phyloP scores from a whole-genome alignment of 352 stramenopile species.

The Globisporangium yorkense region DNA sequence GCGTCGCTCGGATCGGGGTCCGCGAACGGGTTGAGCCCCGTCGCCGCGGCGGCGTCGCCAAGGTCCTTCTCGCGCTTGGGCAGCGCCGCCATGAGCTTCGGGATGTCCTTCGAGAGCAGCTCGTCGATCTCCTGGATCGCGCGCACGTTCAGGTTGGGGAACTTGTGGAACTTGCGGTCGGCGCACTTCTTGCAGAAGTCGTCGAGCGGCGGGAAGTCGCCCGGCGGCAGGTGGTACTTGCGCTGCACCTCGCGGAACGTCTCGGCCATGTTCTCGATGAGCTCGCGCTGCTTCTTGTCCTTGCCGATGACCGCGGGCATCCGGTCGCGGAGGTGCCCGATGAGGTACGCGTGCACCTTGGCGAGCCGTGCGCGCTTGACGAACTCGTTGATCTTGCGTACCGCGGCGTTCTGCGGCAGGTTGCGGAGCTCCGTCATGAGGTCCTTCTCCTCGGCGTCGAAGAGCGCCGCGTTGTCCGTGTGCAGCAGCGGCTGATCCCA shows the following conservation, averaged over 20 bases:
- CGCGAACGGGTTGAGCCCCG: slow-evolving; percentile 29
- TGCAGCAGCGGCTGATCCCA: slow-evolving; percentile 89
- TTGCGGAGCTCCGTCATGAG: slow-evolving; percentile 95
- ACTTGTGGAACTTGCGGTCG: slow-evolving; percentile 89
- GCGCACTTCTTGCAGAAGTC: slow-evolving; percentile 81
- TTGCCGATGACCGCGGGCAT: slow-evolving; percentile 97
- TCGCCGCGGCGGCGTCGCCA: slow-evolving; percentile 1
- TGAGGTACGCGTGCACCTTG: slow-evolving; percentile 97
- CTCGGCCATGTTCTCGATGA: slow-evolving; percentile 93
- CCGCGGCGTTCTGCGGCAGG: slow-evolving; percentile 94
- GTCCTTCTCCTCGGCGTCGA: slow-evolving; percentile 96
- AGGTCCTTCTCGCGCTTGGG: slow-evolving; percentile 40
- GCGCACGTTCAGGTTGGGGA: slow-evolving; percentile 90
- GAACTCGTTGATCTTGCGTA: slow-evolving; percentile 93
- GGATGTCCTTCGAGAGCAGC: slow-evolving; percentile 96
- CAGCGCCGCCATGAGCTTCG: slow-evolving; percentile 84
- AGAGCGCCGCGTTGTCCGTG: slow-evolving; percentile 91
- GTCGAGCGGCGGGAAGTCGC: slow-evolving; percentile 92
- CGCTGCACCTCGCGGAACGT: slow-evolving; percentile 97
- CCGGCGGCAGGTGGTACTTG: slow-evolving; percentile 94
- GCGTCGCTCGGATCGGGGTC: slow-evolving; percentile 8
- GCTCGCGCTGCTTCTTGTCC: slow-evolving; percentile 95
- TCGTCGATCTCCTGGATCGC: slow-evolving; percentile 97
- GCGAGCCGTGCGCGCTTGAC: slow-evolving; percentile 94
- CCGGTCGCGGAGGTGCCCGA: slow-evolving; percentile 94